Evolutionary conservation across 805 yeast species (phyloP), one percentile per base, ranked within the genome.

Genomic region (Metschnikowia peoriensis): DNA sequence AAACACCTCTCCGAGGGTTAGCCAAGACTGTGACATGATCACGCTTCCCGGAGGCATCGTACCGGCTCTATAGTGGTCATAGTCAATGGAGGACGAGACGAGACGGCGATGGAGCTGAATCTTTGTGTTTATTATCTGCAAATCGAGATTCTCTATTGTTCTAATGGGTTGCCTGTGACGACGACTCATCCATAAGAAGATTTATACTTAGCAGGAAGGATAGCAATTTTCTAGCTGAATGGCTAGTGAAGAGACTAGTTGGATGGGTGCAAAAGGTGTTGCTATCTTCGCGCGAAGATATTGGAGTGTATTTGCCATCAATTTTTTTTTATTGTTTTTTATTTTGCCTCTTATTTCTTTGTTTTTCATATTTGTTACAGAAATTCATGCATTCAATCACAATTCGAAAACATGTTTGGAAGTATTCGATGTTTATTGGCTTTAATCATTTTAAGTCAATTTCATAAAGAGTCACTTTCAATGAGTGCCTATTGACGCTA

Each of bases 1-100:
- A 39, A 48, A 46, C 1, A 39, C 44, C 27, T 44, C 51, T 1
- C 48, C 49, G 11, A 53, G 47, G 7, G 45, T 44, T 11, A 39
- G 35, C 48, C 48, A 44, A 7, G 48, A 45, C 37, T 44, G 42
- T 6, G 44, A 39, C 37, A 44, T n/a, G 2, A 49, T 40, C 10
- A 44, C 44, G 8, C 48, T 35, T 5, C 38, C 45, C 14, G 27
- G 45, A 9, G 52, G 52, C 52, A 49, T 40, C 4, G 37, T 37
- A 7, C 55, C 55, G 16, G 52, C 50, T 47, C 57, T 40, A 44
- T 55, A 55, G 41, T 49, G 50, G 40, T 55, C 59, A 41, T 50
- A 55, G 41, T 42, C 55, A 10, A 55, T 53, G 22, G n/a, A 27
- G 15, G 47, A 45, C 17, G 48, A 32, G 9, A 34, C 32, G 34